These are phyloP conservation scores for Picea engelmannii DNA, from an alignment of 83 land plant species.

Conservation along the genomic window DNA sequence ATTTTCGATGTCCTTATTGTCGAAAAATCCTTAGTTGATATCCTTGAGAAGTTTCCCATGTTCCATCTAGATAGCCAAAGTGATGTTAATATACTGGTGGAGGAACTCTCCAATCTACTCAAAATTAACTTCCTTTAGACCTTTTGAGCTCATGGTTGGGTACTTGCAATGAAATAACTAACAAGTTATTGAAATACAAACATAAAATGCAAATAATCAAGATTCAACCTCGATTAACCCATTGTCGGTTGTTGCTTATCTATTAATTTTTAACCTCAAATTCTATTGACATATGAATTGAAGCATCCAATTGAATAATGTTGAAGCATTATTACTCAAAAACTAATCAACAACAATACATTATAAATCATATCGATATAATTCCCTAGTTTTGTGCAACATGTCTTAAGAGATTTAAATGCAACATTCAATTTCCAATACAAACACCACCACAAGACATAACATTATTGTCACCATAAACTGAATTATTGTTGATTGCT, in stretches of 20 bases:
- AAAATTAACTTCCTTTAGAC: constrained; percentile 75
- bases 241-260: neutral
- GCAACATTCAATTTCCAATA: constrained; percentile 50
- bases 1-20: constrained; percentile 74
- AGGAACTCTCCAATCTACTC: constrained; percentile 87
- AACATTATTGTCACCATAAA: constrained; percentile 91
- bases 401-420: neutral
- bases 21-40: constrained; percentile 73
- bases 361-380: neutral
- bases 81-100: constrained; percentile 62
- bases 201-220: neutral
- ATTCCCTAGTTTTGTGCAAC: too few species aligned
- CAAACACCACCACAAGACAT: constrained; percentile 88
- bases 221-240: neutral
- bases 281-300: neutral
- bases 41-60: constrained; percentile 81
- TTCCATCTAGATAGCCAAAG: constrained; percentile 67
- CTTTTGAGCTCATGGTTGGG: constrained; percentile 92
- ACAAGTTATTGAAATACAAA: neutral
- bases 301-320: neutral
- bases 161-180: constrained; percentile 37
- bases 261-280: neutral
- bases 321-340: neutral
- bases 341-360: too few species aligned
- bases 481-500: constrained; percentile 87